phyloP scores from a whole-genome alignment of 2,329 filamentous ascomycete genomes.

The Epicoccum sorghinum region DNA sequence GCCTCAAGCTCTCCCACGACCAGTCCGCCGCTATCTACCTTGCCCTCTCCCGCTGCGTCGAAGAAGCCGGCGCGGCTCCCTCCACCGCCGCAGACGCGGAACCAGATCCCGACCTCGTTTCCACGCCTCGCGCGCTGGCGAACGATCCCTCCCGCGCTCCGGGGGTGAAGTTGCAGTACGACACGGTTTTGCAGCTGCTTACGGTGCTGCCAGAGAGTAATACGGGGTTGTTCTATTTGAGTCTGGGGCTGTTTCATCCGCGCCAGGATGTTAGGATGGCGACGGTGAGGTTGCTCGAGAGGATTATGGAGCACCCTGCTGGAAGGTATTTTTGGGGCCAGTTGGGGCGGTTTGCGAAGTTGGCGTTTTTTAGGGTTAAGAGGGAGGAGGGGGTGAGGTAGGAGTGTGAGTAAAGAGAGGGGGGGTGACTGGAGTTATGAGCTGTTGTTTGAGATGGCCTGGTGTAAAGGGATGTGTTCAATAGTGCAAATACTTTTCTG shows the following conservation, averaged over 20 bases:
- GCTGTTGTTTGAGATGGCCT: too few relatives aligned
- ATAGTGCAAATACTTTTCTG: too few relatives aligned
- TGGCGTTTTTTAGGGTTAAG: constrained; percentile 81
- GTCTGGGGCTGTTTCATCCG: constrained; percentile 90
- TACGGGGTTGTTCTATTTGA: constrained; percentile 88
- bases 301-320: constrained; percentile 84
- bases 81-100: too few relatives aligned
- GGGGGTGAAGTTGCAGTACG: constrained; percentile 42
- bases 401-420: too few relatives aligned
- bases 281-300: constrained; percentile 79
- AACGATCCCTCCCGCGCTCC: constrained; percentile 33
- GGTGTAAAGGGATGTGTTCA: too few relatives aligned
- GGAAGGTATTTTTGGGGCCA: constrained; percentile 91
- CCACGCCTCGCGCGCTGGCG: constrained; percentile 23
- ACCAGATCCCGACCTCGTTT: too few relatives aligned
- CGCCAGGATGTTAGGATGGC: constrained; percentile 77
- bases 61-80: constrained; percentile 46
- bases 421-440: too few relatives aligned
- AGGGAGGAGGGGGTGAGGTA: constrained; percentile 56
- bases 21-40: constrained; percentile 86
- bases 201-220: constrained; percentile 84
- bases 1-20: constrained; percentile 75
- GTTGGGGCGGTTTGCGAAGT: constrained; percentile 84
- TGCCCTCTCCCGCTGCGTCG: constrained; percentile 75
- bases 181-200: constrained; percentile 65